A percentile compares a stretch with the other conserved stretches of the same genome.
Evolutionary conservation across 495 filamentous ascomycete species (phyloP).

Genomic region (Lasiosphaeria ovina): DNA sequence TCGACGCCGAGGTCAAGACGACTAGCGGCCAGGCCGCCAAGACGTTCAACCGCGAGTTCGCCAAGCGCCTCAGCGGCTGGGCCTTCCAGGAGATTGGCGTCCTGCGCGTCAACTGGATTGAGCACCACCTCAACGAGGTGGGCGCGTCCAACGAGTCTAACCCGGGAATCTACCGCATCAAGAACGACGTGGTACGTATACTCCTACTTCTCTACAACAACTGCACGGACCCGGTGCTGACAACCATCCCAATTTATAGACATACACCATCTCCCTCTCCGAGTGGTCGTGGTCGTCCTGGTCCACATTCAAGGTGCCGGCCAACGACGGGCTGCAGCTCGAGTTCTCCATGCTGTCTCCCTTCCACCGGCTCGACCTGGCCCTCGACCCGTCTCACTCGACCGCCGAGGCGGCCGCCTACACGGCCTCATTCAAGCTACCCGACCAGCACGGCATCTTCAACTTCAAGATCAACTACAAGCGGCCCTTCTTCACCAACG

Average conservation of each 20-base stretch:
- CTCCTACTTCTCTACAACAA: neutral
- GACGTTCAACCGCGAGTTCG: constrained; percentile 82
- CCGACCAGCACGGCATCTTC: constrained; percentile 98
- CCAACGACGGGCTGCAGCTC: constrained; percentile 75
- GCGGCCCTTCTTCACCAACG: constrained; percentile 80
- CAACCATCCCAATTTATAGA: constrained; percentile 44
- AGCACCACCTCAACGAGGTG: constrained; percentile 69
- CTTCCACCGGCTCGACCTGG: constrained; percentile 85
- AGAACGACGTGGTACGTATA: constrained; percentile 89
- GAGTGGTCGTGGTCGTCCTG: constrained; percentile 72
- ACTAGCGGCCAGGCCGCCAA: constrained; percentile 50
- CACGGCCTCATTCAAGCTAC: constrained; percentile 71
- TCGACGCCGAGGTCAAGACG: constrained; percentile 72
- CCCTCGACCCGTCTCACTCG: constrained; percentile 45
- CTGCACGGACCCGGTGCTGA: neutral
- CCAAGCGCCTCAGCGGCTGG: constrained; percentile 79
- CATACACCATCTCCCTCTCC: constrained; percentile 83
- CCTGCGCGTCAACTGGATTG: constrained; percentile 76
- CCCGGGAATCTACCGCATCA: constrained; percentile 90
- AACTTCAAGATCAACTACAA: constrained; percentile 96
- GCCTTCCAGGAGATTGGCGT: constrained; percentile 93
- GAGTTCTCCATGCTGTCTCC: constrained; percentile 99
- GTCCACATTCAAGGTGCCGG: constrained; percentile 67
- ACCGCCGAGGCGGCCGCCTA: constrained; percentile 71
- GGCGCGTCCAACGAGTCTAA: constrained; percentile 58